Evolutionary conservation across 352 stramenopile species (phyloP).

Genomic region (Globisporangium canariense): DNA sequence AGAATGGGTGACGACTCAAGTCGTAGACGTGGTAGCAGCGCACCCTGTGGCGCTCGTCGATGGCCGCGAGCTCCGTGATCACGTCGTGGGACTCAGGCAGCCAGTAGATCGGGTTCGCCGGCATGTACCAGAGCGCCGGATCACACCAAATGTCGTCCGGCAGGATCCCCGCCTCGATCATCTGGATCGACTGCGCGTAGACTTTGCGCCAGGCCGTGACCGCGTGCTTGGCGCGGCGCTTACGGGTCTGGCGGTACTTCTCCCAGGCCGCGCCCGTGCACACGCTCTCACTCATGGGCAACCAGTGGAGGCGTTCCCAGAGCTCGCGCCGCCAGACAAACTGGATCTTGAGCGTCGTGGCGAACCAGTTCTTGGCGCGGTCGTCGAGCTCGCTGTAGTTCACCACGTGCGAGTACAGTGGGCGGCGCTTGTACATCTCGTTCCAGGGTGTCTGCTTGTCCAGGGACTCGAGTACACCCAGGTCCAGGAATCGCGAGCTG

Average conservation of each 20-base stretch:
- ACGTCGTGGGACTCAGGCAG: conserved; percentile 29
- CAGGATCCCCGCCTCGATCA: conserved; percentile 32
- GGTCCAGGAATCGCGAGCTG: conserved; percentile 28
- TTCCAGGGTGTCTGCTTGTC: conserved; percentile 34
- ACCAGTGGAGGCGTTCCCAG: conserved; percentile 45
- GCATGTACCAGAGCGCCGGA: conserved; percentile 44
- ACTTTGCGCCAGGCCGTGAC: conserved; percentile 39
- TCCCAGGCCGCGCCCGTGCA: conserved; percentile 31
- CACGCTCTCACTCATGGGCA: conserved; percentile 43
- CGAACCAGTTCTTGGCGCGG: conserved; percentile 27
- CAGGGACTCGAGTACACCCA: conserved; percentile 23
- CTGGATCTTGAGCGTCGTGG: conserved; percentile 34
- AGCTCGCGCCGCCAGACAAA: conserved; percentile 43
- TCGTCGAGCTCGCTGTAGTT: conserved; percentile 25
- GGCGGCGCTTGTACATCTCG: conserved; percentile 34
- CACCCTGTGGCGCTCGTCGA: conserved; percentile 30
- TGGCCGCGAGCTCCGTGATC: conserved; percentile 17
- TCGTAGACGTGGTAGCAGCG: conserved; percentile 25
- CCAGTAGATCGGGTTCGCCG: conserved; percentile 35
- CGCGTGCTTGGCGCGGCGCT: conserved; percentile 32
- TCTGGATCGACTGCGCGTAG: conserved; percentile 42
- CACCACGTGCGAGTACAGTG: conserved; percentile 28
- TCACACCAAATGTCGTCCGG: conserved; percentile 44
- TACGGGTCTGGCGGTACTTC: conserved; percentile 39
- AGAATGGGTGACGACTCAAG: conserved; percentile 21